phyloP scores from a whole-genome alignment of 768 basidiomycete genomes.

The Boletus patriciae region DNA sequence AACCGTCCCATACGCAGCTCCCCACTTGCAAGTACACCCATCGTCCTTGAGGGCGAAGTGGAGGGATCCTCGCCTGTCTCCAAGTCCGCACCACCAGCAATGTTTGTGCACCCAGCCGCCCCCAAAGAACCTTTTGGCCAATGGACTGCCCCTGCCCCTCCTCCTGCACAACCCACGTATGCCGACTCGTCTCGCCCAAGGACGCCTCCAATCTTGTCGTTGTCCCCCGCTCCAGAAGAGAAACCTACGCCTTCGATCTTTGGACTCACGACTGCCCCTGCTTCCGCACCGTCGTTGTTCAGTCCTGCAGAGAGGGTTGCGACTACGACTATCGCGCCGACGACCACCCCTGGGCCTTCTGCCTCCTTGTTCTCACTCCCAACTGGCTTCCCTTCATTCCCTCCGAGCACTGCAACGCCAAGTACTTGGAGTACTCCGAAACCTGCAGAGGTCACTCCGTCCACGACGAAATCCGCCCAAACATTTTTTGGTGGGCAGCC shows the following conservation, averaged over 20 bases:
- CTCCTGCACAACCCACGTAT: constrained; percentile 12
- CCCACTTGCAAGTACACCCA: constrained; percentile 60
- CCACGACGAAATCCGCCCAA: constrained; percentile 2
- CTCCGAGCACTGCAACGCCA: constrained; percentile 4
- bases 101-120: constrained; percentile 38
- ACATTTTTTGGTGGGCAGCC: constrained; percentile 14
- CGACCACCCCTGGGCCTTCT: constrained; percentile 2
- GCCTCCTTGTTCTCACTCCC: constrained; percentile 11
- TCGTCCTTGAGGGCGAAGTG: constrained; percentile 43
- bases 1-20: constrained; percentile 70
- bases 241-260: constrained; percentile 12
- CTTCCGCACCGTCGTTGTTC: not conserved
- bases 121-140: constrained; percentile 41
- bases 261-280: constrained; percentile 3
- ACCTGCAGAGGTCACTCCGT: not conserved
- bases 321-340: constrained; percentile 3
- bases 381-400: constrained; percentile 11
- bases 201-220: constrained; percentile 49
- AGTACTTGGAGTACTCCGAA: constrained; percentile 3
- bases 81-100: constrained; percentile 20
- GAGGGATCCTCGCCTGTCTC: constrained; percentile 12
- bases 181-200: constrained; percentile 39
- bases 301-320: not conserved
- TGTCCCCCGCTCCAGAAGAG: constrained; percentile 23
- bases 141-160: constrained; percentile 29